A percentile compares a stretch with the other conserved stretches of the same genome.
Evolutionary conservation across 495 filamentous ascomycete genomes (phyloP).

Genomic region (Talaromyces proteolyticus): DNA sequence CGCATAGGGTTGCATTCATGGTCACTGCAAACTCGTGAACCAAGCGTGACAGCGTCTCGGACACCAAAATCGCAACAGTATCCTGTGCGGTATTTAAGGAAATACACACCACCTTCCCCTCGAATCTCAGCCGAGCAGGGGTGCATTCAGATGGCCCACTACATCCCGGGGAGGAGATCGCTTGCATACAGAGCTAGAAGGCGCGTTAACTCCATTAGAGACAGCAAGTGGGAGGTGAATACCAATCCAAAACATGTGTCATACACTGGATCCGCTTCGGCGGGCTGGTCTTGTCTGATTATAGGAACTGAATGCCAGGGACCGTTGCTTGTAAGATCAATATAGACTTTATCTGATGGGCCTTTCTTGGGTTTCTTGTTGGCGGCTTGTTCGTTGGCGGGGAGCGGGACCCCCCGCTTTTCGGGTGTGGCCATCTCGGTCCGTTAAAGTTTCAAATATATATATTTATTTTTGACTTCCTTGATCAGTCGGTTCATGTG

Average conservation of each 20-base stretch:
- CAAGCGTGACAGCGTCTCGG: background rate
- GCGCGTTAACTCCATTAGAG: background rate
- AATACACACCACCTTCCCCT: background rate
- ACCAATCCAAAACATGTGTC: background rate
- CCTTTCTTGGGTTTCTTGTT: background rate
- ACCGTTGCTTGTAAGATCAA: background rate
- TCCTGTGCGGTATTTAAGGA: background rate
- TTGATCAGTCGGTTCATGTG: background rate
- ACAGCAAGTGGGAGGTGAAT: background rate
- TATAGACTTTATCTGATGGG: background rate
- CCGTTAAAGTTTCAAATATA: background rate
- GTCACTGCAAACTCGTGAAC: background rate
- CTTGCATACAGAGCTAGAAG: background rate
- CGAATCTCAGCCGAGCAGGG: background rate
- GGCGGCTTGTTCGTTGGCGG: background rate
- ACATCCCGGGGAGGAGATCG: background rate
- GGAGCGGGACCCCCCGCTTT: background rate
- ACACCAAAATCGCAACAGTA: background rate
- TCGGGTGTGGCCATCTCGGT: background rate
- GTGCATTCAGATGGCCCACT: background rate
- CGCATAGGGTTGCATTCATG: background rate
- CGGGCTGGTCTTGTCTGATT: background rate
- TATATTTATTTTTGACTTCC: too few species aligned
- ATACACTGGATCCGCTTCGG: background rate
- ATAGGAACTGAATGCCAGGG: background rate